Percentiles rank a stretch among this genome's conserved stretches.
Conservation (phyloP, 2,329 filamentous ascomycete genomes). For the Colletotrichum siamense region DNA sequence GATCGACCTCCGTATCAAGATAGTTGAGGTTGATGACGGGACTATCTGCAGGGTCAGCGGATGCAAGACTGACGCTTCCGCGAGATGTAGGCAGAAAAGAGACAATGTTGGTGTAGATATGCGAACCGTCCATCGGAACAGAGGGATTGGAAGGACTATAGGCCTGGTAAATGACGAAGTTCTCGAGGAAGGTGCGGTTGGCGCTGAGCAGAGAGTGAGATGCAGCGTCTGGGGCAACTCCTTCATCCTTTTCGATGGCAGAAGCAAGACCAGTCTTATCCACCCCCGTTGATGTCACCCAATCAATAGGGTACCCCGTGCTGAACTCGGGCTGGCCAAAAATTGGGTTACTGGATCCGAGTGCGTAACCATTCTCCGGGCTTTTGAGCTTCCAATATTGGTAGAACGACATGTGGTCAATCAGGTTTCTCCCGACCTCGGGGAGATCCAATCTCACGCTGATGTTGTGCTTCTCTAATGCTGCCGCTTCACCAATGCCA, state of each 20-base stretch:
- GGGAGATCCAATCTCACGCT: slow-evolving; percentile 45
- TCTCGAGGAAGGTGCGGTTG: slow-evolving; percentile 29
- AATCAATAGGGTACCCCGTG: slow-evolving; percentile 41
- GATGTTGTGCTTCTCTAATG: slow-evolving; percentile 48
- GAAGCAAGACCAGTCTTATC: slow-evolving; percentile 29
- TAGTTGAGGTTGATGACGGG: slow-evolving; percentile 36
- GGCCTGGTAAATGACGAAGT: slow-evolving; percentile 26
- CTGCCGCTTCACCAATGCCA: slow-evolving; percentile 52
- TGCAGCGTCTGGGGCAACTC: slow-evolving; percentile 31
- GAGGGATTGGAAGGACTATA: background rate
- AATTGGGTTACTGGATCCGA: slow-evolving; percentile 38
- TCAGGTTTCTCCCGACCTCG: slow-evolving; percentile 55
- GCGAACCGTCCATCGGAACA: slow-evolving; percentile 7
- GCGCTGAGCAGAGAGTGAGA: slow-evolving; percentile 36
- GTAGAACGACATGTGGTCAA: slow-evolving; percentile 52
- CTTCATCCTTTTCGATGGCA: slow-evolving; percentile 39
- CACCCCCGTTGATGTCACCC: slow-evolving; percentile 35
- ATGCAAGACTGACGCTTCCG: slow-evolving; percentile 30
- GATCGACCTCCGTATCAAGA: slow-evolving; percentile 32
- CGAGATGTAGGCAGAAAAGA: slow-evolving; percentile 31
- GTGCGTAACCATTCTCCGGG: slow-evolving; percentile 34
- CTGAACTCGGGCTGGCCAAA: slow-evolving; percentile 40
- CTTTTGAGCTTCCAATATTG: slow-evolving; percentile 35
- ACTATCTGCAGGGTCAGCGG: slow-evolving; percentile 16
- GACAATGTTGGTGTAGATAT: slow-evolving; percentile 24